Evolutionary conservation across 2,329 filamentous ascomycete genomes (phyloP), one percentile per base, ranked within the genome.

Genomic region (Fonsecaea pedrosoi): DNA sequence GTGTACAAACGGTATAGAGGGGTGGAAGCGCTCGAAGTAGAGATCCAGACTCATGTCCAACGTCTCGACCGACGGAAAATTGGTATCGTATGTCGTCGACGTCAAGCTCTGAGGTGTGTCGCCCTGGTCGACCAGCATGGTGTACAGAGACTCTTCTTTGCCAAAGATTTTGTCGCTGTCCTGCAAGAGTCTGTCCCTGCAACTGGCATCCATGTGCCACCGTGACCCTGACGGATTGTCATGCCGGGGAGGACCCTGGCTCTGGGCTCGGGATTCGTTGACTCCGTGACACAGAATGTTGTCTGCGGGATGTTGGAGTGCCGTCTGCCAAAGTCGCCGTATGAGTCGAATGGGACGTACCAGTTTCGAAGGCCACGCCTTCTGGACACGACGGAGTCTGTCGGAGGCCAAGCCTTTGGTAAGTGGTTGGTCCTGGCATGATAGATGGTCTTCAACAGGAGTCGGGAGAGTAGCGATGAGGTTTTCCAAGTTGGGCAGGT

Each of bases 21-120:
- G 60, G 4, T 65, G 62, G 21, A 60, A 60, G 12, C 62, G 56
- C n/a, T 38, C 42, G 45, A 65, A 65, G 18, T 60, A 65, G 12
- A 65, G 18, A 21, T 54, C 56, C 2, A 65, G n/a, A 34, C 62
- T 65, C 62, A 65, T 60, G 25, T 65, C 56, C 35, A 65, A 48
- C 32, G 15, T 60, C 40, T 65, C 62, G 12, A 37, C 42, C 18
- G 62, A 59, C 2, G 62, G 55, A 10, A 65, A 65, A 21, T 45
- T 6, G 42, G 42, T 45, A 9, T 45, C 42, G 32, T 60, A 13
- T 53, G 40, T 32, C 30, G 21, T 42, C 54, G 54, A 21, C 34
- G 55, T 13, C 54, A 30, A 21, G 40, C 48, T 21, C 55, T 32
- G 18, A n/a, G 62, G 40, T 5, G 42, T 21, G 62, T 60, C 6